Evolutionary conservation across 2,329 filamentous ascomycete species (phyloP).

Genomic region (Xylaria sp.): DNA sequence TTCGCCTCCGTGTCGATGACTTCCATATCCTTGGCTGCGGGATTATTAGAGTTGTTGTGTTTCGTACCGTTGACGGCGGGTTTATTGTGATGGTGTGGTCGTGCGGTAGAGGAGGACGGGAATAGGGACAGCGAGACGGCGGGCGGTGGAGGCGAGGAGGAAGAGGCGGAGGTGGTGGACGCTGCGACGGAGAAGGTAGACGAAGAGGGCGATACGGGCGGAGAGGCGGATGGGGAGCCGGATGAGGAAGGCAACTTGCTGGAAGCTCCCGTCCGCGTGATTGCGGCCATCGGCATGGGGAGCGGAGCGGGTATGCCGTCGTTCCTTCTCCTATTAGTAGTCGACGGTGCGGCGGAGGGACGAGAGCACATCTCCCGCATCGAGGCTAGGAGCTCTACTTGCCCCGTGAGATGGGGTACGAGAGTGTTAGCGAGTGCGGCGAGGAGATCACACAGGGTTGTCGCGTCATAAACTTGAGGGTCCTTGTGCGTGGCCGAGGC

Average conservation of each 20-base stretch:
- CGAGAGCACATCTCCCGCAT: slow-evolving; percentile 36
- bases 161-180: not conserved
- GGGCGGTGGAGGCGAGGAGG: slow-evolving; percentile 2
- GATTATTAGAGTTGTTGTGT: not conserved
- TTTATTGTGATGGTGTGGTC: not conserved
- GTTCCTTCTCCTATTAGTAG: not conserved
- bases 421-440: slow-evolving; percentile 26
- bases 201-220: not conserved
- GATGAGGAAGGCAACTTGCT: not conserved
- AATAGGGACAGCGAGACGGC: slow-evolving; percentile 22
- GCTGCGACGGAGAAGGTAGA: slow-evolving; percentile 19
- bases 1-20: slow-evolving; percentile 6
- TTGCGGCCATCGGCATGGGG: slow-evolving; percentile 23
- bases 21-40: not conserved
- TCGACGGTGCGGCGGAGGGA: not conserved
- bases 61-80: not conserved
- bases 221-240: not conserved
- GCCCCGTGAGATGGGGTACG: slow-evolving; percentile 34
- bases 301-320: not conserved
- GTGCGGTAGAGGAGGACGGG: slow-evolving; percentile 3
- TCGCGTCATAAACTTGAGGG: slow-evolving; percentile 22
- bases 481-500: slow-evolving; percentile 28
- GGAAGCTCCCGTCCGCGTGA: slow-evolving; percentile 15
- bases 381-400: slow-evolving; percentile 26
- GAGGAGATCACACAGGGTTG: slow-evolving; percentile 23